Evolutionary conservation across 306 rosid genomes (phyloP).

Genomic region (Corylus heterophylla): DNA sequence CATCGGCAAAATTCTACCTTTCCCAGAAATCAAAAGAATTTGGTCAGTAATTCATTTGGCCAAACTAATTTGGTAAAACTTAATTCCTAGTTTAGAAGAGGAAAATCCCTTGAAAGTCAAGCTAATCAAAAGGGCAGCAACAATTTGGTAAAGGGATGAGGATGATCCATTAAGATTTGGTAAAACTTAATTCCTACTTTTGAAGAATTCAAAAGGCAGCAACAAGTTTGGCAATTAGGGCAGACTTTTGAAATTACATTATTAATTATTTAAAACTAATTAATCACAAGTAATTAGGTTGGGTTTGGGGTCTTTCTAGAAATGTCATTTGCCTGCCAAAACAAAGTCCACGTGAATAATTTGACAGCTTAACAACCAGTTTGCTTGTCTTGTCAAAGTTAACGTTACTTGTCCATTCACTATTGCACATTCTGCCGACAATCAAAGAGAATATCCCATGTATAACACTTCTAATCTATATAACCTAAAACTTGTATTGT

Average conservation of each 20-base stretch:
- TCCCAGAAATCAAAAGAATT: not conserved
- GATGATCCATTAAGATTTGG: not conserved
- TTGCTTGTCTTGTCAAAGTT: not conserved
- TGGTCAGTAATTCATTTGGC: not conserved
- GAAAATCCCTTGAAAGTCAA: too few species aligned
- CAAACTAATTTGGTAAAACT: not conserved
- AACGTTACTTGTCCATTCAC: not conserved
- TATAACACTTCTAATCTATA: too few species aligned
- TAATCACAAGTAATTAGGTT: not conserved
- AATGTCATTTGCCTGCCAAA: not conserved
- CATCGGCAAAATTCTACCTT: too few species aligned
- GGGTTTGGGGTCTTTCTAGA: not conserved
- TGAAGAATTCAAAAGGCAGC: not conserved
- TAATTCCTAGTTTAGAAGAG: not conserved
- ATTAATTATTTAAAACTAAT: too few species aligned
- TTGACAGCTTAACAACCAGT: not conserved
- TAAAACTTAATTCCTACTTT: not conserved
- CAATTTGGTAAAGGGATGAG: not conserved
- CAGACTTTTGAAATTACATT: not conserved
- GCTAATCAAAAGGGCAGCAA: not conserved
- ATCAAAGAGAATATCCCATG: not conserved
- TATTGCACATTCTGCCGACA: constrained; percentile 32
- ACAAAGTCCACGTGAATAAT: not conserved
- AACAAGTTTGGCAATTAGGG: not conserved
- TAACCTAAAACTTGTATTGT: not conserved